Conservation (phyloP, 1,284 basidiomycete species). For the Cutaneotrichosporon dermatis region DNA sequence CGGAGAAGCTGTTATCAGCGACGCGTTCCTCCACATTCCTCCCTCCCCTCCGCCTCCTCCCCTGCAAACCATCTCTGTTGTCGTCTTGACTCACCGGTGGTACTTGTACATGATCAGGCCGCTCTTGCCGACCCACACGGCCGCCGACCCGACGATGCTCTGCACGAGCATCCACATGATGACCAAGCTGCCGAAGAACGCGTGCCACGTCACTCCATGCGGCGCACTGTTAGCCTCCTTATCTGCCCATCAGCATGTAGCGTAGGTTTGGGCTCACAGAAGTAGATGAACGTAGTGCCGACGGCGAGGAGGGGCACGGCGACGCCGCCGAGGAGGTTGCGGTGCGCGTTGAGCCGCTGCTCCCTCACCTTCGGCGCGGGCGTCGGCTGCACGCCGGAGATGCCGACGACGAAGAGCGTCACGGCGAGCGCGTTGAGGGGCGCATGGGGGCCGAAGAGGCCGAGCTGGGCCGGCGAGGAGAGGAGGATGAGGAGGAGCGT, state of each 20-base stretch:
- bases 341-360: conserved; percentile 38
- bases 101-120: conserved; percentile 40
- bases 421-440: conserved; percentile 41
- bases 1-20: conserved; percentile 31
- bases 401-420: conserved; percentile 35
- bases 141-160: conserved; percentile 31
- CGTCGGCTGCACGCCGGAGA: conserved; percentile 40
- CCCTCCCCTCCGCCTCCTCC: no score
- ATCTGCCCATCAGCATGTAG: conserved; percentile 19
- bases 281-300: conserved; percentile 42
- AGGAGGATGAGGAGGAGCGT: conserved; percentile 36
- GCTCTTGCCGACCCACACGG: conserved; percentile 32
- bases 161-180: conserved; percentile 40
- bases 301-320: conserved; percentile 36
- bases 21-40: neutral
- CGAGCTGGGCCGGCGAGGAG: conserved; percentile 19
- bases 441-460: conserved; percentile 45
- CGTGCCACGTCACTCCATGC: conserved; percentile 47
- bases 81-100: conserved; percentile 36
- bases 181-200: conserved; percentile 30
- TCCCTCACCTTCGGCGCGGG: conserved; percentile 20
- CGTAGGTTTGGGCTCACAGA: conserved; percentile 19
- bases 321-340: conserved; percentile 30
- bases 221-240: conserved; percentile 37
- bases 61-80: neutral